Conservation (phyloP, 805 yeast species). For the Wickerhamiella occidentalis region DNA sequence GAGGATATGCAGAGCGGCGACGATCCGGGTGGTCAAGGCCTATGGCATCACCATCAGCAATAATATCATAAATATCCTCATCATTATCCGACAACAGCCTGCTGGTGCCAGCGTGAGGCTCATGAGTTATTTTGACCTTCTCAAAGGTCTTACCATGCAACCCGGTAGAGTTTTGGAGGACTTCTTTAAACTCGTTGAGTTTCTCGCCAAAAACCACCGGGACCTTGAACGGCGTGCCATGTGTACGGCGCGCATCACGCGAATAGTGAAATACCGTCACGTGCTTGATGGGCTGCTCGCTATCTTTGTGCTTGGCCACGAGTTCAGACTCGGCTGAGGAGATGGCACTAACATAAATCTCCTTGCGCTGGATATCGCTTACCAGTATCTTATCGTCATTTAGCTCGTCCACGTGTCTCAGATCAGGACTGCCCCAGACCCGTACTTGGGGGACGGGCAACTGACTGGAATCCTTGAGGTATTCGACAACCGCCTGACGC, state of each 20-base stretch:
- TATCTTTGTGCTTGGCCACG: neutral
- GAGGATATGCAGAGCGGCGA: conserved; percentile 15
- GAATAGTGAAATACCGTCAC: conserved; percentile 25
- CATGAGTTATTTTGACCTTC: conserved; percentile 34
- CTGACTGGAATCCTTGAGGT: neutral
- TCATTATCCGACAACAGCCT: conserved; percentile 38
- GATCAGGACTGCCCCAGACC: neutral
- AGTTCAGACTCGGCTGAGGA: neutral
- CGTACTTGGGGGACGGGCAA: neutral
- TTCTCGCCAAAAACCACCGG: conserved; percentile 45
- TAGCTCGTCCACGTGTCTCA: neutral
- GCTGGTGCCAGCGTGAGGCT: neutral
- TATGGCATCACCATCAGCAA: conserved; percentile 41
- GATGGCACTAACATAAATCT: neutral
- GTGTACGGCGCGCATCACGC: conserved; percentile 28
- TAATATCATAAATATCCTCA: conserved; percentile 42
- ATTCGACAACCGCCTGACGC: neutral
- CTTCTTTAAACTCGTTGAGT: conserved; percentile 45
- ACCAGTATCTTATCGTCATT: neutral
- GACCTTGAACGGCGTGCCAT: conserved; percentile 76
- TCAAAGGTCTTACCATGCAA: conserved; percentile 69
- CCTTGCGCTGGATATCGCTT: neutral
- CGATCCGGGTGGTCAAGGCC: conserved; percentile 87
- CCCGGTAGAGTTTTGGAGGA: conserved; percentile 62
- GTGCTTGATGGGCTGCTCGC: neutral